Evolutionary conservation across 176 grass and related monocot species (phyloP).

Genomic region (Otatea glauca): DNA sequence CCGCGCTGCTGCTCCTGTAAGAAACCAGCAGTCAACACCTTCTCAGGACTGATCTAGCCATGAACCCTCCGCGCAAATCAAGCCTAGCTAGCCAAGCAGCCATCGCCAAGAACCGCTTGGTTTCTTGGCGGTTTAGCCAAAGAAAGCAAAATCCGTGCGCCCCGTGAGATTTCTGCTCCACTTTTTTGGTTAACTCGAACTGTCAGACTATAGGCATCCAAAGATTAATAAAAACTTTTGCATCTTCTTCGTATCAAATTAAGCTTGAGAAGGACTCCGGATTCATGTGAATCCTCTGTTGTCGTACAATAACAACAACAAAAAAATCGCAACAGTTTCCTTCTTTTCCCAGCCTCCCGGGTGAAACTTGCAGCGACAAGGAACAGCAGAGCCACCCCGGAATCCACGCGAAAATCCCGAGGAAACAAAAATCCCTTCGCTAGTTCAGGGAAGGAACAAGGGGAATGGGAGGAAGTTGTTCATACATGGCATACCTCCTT

Average conservation of each 20-base stretch:
- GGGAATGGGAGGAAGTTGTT: background rate
- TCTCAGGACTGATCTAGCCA: background rate
- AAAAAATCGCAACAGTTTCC: background rate
- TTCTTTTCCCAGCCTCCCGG: background rate
- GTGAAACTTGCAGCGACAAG: background rate
- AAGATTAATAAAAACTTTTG: background rate
- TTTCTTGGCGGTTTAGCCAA: conserved; percentile 2
- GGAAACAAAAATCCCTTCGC: background rate
- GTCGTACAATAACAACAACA: background rate
- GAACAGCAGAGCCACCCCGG: background rate
- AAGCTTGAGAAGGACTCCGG: background rate
- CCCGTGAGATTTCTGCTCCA: background rate
- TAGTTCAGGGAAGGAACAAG: background rate
- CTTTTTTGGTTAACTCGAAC: background rate
- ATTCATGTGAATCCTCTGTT: background rate
- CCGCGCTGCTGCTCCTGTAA: conserved; percentile 33
- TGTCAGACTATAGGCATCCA: background rate
- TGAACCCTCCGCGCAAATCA: background rate
- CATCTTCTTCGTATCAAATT: background rate
- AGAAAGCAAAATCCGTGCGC: background rate
- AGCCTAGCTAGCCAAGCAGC: background rate
- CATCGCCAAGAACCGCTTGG: background rate
- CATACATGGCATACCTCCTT: conserved; percentile 58
- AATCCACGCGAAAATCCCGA: background rate
- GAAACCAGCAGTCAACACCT: background rate